A percentile compares a stretch with the other conserved stretches of the same genome.
Conservation (phyloP, 371 early-diverging fungal genomes). For the Dichotomocladium elegans region DNA sequence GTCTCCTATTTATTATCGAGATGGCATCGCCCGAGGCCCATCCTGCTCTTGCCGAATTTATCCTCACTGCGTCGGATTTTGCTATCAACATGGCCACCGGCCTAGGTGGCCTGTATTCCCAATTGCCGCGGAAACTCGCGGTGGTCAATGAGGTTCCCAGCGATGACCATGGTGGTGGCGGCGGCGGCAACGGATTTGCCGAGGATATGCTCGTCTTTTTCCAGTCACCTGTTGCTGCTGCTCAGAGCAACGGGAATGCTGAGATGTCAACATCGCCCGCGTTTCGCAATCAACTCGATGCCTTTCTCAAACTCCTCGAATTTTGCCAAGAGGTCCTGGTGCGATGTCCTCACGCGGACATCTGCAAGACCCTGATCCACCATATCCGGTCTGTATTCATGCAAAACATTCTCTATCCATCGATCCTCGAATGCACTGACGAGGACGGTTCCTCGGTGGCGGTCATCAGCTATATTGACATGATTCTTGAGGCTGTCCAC, state of each 20-base stretch:
- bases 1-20: slow-evolving; percentile 85
- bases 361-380: slow-evolving; percentile 60
- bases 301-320: slow-evolving; percentile 72
- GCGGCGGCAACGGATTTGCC: too few relatives aligned
- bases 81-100: slow-evolving; percentile 80
- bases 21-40: slow-evolving; percentile 68
- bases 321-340: slow-evolving; percentile 85
- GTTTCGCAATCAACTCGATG: slow-evolving; percentile 74
- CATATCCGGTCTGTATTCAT: slow-evolving; percentile 75
- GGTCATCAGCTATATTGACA: slow-evolving; percentile 83
- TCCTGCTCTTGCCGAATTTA: slow-evolving; percentile 80
- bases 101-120: slow-evolving; percentile 87
- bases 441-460: slow-evolving; percentile 90
- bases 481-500: slow-evolving; percentile 71
- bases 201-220: too few relatives aligned
- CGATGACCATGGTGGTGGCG: too few relatives aligned
- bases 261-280: slow-evolving; percentile 53
- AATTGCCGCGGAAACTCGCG: slow-evolving; percentile 79
- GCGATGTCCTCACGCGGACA: slow-evolving; percentile 72
- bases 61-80: slow-evolving; percentile 80
- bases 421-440: slow-evolving; percentile 84
- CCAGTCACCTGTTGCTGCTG: background rate
- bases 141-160: slow-evolving; percentile 41
- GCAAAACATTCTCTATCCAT: slow-evolving; percentile 83
- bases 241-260: slow-evolving; percentile 9